Evolutionary conservation across 1,284 basidiomycete species (phyloP).

Genomic region (Fomitopsis pinicola): DNA sequence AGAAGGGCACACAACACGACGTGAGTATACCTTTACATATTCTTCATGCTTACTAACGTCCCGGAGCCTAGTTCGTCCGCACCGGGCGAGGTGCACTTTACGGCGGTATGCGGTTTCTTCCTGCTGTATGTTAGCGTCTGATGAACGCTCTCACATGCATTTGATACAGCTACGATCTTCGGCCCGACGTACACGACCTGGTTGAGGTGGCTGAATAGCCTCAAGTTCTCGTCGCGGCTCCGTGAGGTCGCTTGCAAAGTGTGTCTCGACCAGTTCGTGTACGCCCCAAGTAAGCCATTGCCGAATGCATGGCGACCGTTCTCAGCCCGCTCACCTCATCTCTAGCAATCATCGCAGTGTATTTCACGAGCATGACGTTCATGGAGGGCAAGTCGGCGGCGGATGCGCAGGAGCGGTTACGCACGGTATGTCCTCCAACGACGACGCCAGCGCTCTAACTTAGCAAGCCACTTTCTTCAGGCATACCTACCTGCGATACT

Average conservation of each 20-base stretch:
- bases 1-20: neutral
- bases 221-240: neutral
- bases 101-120: neutral
- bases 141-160: too few species aligned
- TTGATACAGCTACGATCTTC: neutral
- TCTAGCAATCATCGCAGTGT: slow-evolving; percentile 60
- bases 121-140: neutral
- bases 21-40: neutral
- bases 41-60: neutral
- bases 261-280: neutral
- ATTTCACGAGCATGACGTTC: slow-evolving; percentile 71
- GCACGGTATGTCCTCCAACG: slow-evolving; percentile 36
- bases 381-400: slow-evolving; percentile 61
- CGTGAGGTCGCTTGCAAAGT: neutral
- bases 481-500: neutral
- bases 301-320: neutral
- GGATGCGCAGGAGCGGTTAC: slow-evolving; percentile 52
- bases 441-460: neutral
- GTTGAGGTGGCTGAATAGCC: neutral
- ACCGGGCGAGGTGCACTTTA: neutral
- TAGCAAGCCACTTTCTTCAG: neutral
- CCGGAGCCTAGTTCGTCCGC: neutral
- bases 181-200: neutral
- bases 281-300: neutral
- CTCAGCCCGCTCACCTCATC: neutral